Evolutionary conservation across 768 basidiomycete species (phyloP), one percentile per base, ranked within the genome.

Genomic region (Russula ochroleuca): DNA sequence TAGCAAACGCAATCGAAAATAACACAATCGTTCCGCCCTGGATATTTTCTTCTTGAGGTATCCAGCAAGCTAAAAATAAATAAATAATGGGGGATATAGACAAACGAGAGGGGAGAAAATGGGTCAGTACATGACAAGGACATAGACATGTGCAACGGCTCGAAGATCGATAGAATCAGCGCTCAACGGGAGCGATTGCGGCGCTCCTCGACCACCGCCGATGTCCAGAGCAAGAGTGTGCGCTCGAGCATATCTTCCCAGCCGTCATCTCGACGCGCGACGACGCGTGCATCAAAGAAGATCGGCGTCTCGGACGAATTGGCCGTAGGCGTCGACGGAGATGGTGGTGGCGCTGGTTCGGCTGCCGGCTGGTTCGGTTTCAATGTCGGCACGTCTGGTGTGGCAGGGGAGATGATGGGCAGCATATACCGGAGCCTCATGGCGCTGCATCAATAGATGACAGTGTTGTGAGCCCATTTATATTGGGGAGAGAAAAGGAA

Each of bases 201-300:
- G 72, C 75, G 75, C 75, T 96, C 93, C 41, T 83, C 81, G 4
- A 91, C 81, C 8, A 86, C 85, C 33, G 80, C 84, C 25, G 78
- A 77, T 60, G 86, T 78, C 93, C 93, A 95, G 40, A 78, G 75
- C 47, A 82, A 52, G 13, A 93, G 74, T 0, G 83, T 79, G 23
- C 69, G 69, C 71, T 88, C 85, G 6, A 96, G 78, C 88, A 93
- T 91, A 28, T 77, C 76, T 61, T 92, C 86, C 93, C 93, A 96
- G 0, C 88, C 91, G 0, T 81, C 79, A 13, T 88, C 92, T 61
- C 79, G 83, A 62, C 83, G 78, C 33, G 92, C 93, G 2, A 94
- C 83, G 2, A 85, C 73, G 50, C 82, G 81, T 0, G 90, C 84
- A 69, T 94, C 91, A 66, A 96, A 94, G 5, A 78, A 59, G 35